Evolutionary conservation across 495 filamentous ascomycete species (phyloP), one percentile per base, ranked within the genome.

Genomic region (Penicillium atrosanguineum): DNA sequence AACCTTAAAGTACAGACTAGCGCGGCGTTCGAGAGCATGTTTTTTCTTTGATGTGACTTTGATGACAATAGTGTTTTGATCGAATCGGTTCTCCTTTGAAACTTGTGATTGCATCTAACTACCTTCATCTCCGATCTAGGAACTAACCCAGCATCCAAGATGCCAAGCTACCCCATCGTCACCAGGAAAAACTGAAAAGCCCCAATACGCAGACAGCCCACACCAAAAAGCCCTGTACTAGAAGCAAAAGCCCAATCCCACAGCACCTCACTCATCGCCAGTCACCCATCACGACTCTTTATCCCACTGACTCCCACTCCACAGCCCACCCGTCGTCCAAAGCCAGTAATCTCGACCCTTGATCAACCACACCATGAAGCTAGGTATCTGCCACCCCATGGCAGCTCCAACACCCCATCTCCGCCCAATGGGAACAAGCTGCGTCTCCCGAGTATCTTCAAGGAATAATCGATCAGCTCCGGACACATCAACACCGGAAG

Each of bases 321-420:
- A 78, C 18, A 76, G 45, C n/a, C 50, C 48, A 8, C 57, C 64
- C 28, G 75, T 77, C 36, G 77, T 79, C 65, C 77, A 75, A 23
- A 79, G 39, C 72, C 81, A 79, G 54, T 86, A 87, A 62, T 86
- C 80, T 52, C 80, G 65, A 25, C 83, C 84, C 64, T 87, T 87
- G 50, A 85, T 71, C 63, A 78, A 54, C 75, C 79, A 83, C 6
- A 87, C 78, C 42, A 81, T 48, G 25, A 76, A 76, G 31, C 82
- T 77, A 0, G 83, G 83, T 48, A 86, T 5, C 41, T 58, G 55
- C 46, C 57, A 82, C 0, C 83, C 83, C 62, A 77, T 76, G 2
- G 74, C 72, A 2, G 79, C 78, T 2, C 83, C 84, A 31, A 87
- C 80, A 6, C 81, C 82, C 43, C 72, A 75, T 34, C 61, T 71